phyloP scores from a whole-genome alignment of 2,329 filamentous ascomycete genomes.

The Clarireedia monteithiana region DNA sequence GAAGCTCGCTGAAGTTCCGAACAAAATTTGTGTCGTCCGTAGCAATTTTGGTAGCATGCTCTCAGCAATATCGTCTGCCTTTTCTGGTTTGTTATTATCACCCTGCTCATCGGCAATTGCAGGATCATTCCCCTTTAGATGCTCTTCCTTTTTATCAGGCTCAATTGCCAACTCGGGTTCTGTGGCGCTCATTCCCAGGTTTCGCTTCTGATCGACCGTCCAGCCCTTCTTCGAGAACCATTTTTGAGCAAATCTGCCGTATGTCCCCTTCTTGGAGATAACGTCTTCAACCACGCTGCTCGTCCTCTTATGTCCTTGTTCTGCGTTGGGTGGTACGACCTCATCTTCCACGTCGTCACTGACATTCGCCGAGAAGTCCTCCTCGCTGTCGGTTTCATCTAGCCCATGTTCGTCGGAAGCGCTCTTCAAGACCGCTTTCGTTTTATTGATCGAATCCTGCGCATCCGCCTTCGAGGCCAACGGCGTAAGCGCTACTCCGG shows the following conservation, averaged over 20 bases:
- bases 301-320: constrained; percentile 19
- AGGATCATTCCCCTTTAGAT: not conserved
- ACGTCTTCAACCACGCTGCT: constrained; percentile 82
- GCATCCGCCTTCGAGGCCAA: constrained; percentile 71
- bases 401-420: constrained; percentile 24
- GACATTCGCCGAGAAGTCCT: constrained; percentile 32
- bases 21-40: constrained; percentile 74
- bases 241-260: constrained; percentile 79
- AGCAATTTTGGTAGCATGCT: constrained; percentile 73
- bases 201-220: constrained; percentile 62
- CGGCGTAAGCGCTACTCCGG: constrained; percentile 85
- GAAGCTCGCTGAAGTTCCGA: constrained; percentile 76
- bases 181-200: constrained; percentile 58
- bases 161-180: constrained; percentile 5
- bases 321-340: constrained; percentile 6
- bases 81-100: not conserved
- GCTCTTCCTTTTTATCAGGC: not conserved
- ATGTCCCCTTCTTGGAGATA: constrained; percentile 72
- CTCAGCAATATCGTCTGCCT: constrained; percentile 16
- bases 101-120: not conserved
- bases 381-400: constrained; percentile 36
- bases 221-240: constrained; percentile 89
- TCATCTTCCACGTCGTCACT: constrained; percentile 39
- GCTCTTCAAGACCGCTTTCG: constrained; percentile 39
- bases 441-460: constrained; percentile 59